These are phyloP conservation scores for Naumovozyma dairenensis DNA, from an alignment of 805 yeast species.

Conservation along the genomic window DNA sequence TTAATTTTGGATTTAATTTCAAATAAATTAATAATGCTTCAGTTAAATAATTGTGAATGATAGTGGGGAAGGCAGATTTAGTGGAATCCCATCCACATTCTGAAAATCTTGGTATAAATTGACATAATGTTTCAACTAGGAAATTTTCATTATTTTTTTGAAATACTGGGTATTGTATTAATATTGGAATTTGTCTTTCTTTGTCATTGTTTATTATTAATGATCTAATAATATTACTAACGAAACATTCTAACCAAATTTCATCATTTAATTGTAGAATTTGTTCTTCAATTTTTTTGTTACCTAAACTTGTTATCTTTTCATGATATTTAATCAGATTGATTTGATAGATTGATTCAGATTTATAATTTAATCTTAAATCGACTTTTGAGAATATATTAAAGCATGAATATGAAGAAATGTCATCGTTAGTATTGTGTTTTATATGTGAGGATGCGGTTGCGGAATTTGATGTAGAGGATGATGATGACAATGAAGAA, in stretches of 20 bases:
- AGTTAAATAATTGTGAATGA: slow-evolving; percentile 41
- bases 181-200: slow-evolving; percentile 48
- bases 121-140: slow-evolving; percentile 32
- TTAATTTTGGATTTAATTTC: slow-evolving; percentile 14
- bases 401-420: slow-evolving; percentile 50
- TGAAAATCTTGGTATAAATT: slow-evolving; percentile 39
- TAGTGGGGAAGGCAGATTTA: slow-evolving; percentile 25
- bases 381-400: slow-evolving; percentile 70
- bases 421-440: too few relatives aligned
- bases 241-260: slow-evolving; percentile 54
- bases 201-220: slow-evolving; percentile 42
- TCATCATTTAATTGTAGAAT: slow-evolving; percentile 25
- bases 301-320: slow-evolving; percentile 28
- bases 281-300: too few relatives aligned
- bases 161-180: slow-evolving; percentile 40
- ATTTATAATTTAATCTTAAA: slow-evolving; percentile 49
- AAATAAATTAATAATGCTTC: slow-evolving; percentile 34
- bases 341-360: slow-evolving; percentile 26
- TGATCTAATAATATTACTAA: slow-evolving; percentile 48
- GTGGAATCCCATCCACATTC: slow-evolving; percentile 36
- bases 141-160: slow-evolving; percentile 28
- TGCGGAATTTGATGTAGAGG: too few relatives aligned
- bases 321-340: slow-evolving; percentile 25
- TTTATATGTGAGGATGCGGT: too few relatives aligned
- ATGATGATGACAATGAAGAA: slow-evolving; percentile 16